Percentiles rank a stretch among this genome's conserved stretches.
Conservation (phyloP, 1,139 yeast species). For the Kurtzmaniella quercitrusa region DNA sequence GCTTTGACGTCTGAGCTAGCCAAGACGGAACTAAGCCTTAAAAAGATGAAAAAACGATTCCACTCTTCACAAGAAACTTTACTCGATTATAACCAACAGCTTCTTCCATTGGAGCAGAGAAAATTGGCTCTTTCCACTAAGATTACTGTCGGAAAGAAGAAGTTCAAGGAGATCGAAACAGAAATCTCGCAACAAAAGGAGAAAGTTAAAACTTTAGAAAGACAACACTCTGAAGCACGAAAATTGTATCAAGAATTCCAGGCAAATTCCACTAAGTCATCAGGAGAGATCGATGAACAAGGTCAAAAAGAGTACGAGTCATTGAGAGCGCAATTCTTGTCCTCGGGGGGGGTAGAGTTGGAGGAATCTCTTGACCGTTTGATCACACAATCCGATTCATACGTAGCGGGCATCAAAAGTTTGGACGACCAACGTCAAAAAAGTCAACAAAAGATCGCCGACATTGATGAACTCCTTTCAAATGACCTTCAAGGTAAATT, state of each 20-base stretch:
- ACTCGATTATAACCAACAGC: conserved; percentile 42
- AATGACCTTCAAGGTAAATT: conserved; percentile 30
- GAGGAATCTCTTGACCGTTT: conserved; percentile 47
- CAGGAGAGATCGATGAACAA: conserved; percentile 35
- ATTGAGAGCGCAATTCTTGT: conserved; percentile 54
- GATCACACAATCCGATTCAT: conserved; percentile 41
- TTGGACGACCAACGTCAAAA: conserved; percentile 41
- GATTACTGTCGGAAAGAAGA: conserved; percentile 43
- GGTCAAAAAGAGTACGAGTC: conserved; percentile 58
- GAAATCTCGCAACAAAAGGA: conserved; percentile 54
- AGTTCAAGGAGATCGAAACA: conserved; percentile 46
- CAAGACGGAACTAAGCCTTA: conserved; percentile 38
- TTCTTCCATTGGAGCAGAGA: conserved; percentile 57
- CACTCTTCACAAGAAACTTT: conserved; percentile 34
- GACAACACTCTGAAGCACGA: conserved; percentile 47
- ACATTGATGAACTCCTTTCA: conserved; percentile 26
- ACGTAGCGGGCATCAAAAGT: conserved; percentile 34
- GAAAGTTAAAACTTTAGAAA: conserved; percentile 36
- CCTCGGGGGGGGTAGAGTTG: conserved; percentile 54
- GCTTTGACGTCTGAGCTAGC: conserved; percentile 42
- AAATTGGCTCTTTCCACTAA: conserved; percentile 46
- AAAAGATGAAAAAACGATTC: conserved; percentile 37
- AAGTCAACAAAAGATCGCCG: conserved; percentile 35
- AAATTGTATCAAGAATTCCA: conserved; percentile 41
- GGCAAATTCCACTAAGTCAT: conserved; percentile 23